phyloP scores from a whole-genome alignment of 129 eudicot species.

The Arctium lappa region DNA sequence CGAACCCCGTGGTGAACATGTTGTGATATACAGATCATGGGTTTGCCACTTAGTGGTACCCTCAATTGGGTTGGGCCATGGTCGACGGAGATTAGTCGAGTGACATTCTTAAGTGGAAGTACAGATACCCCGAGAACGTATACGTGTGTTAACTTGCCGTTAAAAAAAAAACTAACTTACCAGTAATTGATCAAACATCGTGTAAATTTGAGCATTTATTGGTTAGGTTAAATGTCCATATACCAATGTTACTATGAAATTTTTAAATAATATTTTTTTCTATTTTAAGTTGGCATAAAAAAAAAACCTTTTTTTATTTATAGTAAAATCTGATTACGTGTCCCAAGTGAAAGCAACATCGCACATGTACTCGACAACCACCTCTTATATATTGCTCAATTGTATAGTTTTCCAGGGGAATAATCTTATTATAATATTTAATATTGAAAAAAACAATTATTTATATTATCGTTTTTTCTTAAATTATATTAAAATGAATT shows the following conservation, averaged over 20 bases:
- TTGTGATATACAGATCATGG: too few relatives aligned
- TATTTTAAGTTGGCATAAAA: not conserved
- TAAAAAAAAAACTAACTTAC: too few relatives aligned
- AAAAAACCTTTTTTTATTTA: not conserved
- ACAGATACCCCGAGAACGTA: too few relatives aligned
- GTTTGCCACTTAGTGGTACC: too few relatives aligned
- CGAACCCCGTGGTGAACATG: too few relatives aligned
- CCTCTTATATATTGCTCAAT: not conserved
- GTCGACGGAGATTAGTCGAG: too few relatives aligned
- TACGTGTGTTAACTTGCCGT: too few relatives aligned
- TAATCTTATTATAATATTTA: not conserved
- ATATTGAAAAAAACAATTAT: not conserved
- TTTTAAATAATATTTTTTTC: too few relatives aligned
- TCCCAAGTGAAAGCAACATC: not conserved
- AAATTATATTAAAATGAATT: not conserved
- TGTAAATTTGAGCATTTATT: not conserved
- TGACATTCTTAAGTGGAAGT: too few relatives aligned
- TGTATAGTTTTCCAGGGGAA: not conserved
- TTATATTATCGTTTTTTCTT: not conserved
- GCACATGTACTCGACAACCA: not conserved
- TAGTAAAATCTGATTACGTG: not conserved
- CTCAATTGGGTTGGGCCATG: too few relatives aligned
- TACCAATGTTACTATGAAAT: not conserved
- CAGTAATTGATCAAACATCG: too few relatives aligned
- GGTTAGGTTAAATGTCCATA: not conserved